Evolutionary conservation across 75 land plant genomes (phyloP).

Genomic region (Sequoia sempervirens): DNA sequence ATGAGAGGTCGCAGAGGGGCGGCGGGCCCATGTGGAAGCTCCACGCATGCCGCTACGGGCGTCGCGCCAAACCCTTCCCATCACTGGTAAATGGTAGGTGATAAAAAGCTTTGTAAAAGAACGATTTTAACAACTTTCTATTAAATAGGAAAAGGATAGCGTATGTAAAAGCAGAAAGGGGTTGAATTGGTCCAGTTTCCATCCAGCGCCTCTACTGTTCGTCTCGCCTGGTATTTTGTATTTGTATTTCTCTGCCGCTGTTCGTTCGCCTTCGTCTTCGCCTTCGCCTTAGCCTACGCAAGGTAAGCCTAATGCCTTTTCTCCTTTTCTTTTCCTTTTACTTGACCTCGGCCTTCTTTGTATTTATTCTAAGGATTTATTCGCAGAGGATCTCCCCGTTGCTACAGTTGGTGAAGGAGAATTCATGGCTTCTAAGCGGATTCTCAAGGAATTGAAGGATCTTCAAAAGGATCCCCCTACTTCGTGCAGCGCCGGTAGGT

Average conservation of each 20-base stretch:
- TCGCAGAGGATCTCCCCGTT: neutral
- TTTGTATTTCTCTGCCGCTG: neutral
- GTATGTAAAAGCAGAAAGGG: neutral
- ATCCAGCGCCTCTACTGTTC: neutral
- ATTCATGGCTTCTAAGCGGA: conserved; percentile 36
- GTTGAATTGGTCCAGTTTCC: neutral
- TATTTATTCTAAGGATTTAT: neutral
- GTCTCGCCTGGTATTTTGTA: neutral
- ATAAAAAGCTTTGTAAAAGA: neutral
- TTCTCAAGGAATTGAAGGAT: conserved; percentile 44
- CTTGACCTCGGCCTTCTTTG: neutral
- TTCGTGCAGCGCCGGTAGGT: conserved; percentile 50
- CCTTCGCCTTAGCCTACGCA: neutral
- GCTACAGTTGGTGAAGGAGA: neutral
- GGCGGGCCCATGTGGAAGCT: too few species aligned
- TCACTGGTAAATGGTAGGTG: neutral
- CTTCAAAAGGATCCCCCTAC: conserved; percentile 42
- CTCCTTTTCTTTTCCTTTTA: neutral
- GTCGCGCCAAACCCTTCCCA: too few species aligned
- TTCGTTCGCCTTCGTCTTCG: neutral
- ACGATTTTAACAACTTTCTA: neutral
- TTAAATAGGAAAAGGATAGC: neutral
- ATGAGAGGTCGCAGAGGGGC: too few species aligned
- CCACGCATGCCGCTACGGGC: too few species aligned
- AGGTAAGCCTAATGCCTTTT: neutral